Base-by-base conservation (phyloP, 1,284 basidiomycete species). In the Cystobasidium sp. region DNA sequence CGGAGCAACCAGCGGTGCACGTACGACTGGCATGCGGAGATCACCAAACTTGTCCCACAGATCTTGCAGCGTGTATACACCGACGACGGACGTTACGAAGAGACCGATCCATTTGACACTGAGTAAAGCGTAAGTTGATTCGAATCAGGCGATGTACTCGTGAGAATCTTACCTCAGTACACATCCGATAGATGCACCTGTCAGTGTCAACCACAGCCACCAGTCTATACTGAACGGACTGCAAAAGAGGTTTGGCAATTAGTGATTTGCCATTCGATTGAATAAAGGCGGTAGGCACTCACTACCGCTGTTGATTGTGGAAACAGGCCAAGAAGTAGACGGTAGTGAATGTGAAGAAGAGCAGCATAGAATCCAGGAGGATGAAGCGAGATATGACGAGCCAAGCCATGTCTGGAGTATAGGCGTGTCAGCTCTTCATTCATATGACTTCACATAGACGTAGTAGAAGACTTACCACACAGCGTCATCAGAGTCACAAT, bases 11-110 rank as follows among this genome's bases (percentile, higher is more conserved):
- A 22, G 31, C 0, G n/a, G 59, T 20, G 37, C 39, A 84, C 91
- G 78, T 83, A 94, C 93, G 69, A 89, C 86, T 49, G 94, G 88
- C 92, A 99, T 95, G 78, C 88, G 89, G 10, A 97, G 85, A 82
- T 99, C 96, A 14, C 97, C 97, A 82, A 98, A 95, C 83, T 98
- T 98, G 67, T 95, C 91, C 96, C 96, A 99, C 3, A 99, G 88
- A 81, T 99, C 97, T 82, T 98, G 95, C 75, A 97, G 88, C 0
- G 97, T 99, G 84, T 99, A 98, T 3, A 97, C 83, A 46, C 97
- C 96, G 44, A 98, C 94, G 63, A 99, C 85, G 3, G 93, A 91
- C 0, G 94, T 98, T 70, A 92, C 93, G 81, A 99, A 99, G 44
- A 98, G 86, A 49, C 96, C 97, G 61, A 99, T 89, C 90, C 93